A percentile compares a stretch with the other conserved stretches of the same genome.
phyloP scores from a whole-genome alignment of 2,329 filamentous ascomycete species.

The Lithohypha guttulata region DNA sequence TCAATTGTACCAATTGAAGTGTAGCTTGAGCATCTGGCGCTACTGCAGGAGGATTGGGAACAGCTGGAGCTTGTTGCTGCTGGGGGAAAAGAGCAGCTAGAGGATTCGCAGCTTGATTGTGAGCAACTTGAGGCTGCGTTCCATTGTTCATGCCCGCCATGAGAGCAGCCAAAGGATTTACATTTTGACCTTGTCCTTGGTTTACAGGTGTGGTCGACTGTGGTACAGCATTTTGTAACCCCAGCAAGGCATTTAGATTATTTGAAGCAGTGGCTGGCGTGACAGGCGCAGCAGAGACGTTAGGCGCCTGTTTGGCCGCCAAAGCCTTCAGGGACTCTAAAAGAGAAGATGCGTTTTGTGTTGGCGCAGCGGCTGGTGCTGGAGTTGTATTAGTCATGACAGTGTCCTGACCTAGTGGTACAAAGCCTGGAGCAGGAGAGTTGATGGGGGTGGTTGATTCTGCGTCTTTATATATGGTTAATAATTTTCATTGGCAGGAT shows the following conservation, averaged over 20 bases:
- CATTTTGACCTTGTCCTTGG: constrained; percentile 42
- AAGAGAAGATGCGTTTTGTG: constrained; percentile 54
- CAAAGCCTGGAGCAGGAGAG: constrained; percentile 37
- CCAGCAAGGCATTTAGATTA: constrained; percentile 41
- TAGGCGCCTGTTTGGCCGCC: constrained; percentile 57
- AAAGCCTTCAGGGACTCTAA: constrained; percentile 71
- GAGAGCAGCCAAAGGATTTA: constrained; percentile 47
- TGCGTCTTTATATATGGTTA: constrained; percentile 36
- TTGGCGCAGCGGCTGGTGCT: constrained; percentile 23
- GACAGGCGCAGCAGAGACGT: constrained; percentile 33
- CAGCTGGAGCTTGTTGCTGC: constrained; percentile 25
- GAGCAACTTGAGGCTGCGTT: constrained; percentile 29
- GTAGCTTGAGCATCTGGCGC: constrained; percentile 54
- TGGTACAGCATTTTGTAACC: constrained; percentile 32
- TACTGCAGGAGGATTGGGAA: constrained; percentile 20
- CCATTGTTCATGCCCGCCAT: constrained; percentile 35
- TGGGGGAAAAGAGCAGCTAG: constrained; percentile 35
- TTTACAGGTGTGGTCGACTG: constrained; percentile 33
- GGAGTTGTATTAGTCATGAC: constrained; percentile 18
- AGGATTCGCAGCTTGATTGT: constrained; percentile 27
- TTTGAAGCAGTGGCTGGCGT: constrained; percentile 27
- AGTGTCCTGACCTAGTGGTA: constrained; percentile 27
- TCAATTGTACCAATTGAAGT: constrained; percentile 61
- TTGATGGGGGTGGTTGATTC: constrained; percentile 59
- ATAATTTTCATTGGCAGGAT: not conserved